Base-by-base conservation (phyloP, 305 asterid genomes). In the Striga hermonthica region DNA sequence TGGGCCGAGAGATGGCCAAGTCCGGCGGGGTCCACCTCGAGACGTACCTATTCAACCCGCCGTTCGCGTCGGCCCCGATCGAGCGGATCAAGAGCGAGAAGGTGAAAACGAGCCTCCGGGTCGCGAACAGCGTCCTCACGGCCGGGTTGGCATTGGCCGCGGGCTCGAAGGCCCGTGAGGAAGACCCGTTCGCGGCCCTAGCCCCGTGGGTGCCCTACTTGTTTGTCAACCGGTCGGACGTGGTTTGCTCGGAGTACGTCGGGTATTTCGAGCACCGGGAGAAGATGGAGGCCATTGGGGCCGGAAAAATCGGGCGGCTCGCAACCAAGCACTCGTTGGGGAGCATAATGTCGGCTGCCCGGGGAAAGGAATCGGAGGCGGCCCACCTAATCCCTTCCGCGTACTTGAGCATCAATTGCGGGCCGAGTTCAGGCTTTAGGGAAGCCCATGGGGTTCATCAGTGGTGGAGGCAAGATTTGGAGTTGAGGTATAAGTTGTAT, bases 31-130 rank as follows among this genome's bases (percentile, higher is more conserved):
- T 47, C 12, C 79, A 67, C 14, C 72, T 88, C 0, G 89, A 90
- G 63, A 74, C 89, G 5, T 88, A 84, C 64, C 83, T 88, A n/a
- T 90, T 90, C 70, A 88, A 86, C 22, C 90, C 95, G 1, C 97
- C 96, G 4, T 90, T 87, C 65, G 34, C 59, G 3, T 82, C 96
- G n/a, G 75, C 83, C 2, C 97, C 86, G 0, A 38, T 84, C n/a
- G 87, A 83, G 9, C 39, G 64, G 53, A 70, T 83, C 0, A 65
- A 70, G 28, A 79, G 74, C 60, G 83, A 80, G 64, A 86, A 65
- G 67, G 3, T 90, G 41, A 84, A 74, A 68, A 69, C 75, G 4
- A 89, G 84, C 0, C 16, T 85, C 9, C 76, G 90, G 34, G 3
- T 83, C 5, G 81, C 80, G 1, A 70, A 69, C 47, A 80, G 80